Evolutionary conservation across 2,329 filamentous ascomycete genomes (phyloP), one percentile per base, ranked within the genome.

Genomic region (Fusarium concolor): DNA sequence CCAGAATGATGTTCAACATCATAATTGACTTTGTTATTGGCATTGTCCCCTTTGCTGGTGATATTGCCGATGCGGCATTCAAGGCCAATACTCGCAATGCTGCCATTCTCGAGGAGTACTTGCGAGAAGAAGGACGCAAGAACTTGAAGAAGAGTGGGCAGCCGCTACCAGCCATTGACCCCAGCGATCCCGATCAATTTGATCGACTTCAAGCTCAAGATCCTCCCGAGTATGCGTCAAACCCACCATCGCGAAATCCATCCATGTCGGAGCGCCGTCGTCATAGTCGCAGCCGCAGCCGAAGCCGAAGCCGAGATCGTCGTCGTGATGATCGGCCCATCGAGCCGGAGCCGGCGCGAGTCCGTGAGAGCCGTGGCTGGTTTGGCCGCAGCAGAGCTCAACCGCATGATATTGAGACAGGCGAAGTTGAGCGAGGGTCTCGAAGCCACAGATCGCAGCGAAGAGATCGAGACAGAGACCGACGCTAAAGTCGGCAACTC

Each of bases 1-100:
- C 86, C 28, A 86, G 86, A 74, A 98, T 99, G 96, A 78, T 94
- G 67, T 79, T 94, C 75, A 96, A 97, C 79, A 87, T 97, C 56
- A 73, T 85, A 5, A 62, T 94, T 39, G 92, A 96, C 75, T 92
- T 96, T 71, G 76, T 86, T 37, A 82, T 94, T 33, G 93, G 92
- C 8, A 80, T 96, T 4, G 82, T 95, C 1, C 92, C 92, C 0
- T 87, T 95, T 65, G 65, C 93, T 1, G 92, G 92, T n/a, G 92
- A 95, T 73, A 62, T 95, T 4, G 86, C 85, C 38, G 92, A 96
- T 74, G 90, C 91, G 8, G 77, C 88, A 5, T 90, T 90, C 80
- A 89, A 91, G 63, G 90, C 89, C 75, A 96, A 95, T 74, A 92
- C 90, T 20, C 88, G 88, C 72, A 96, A 95, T 71, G 89, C 91